Evolutionary conservation across 1,284 basidiomycete species (phyloP), one percentile per base, ranked within the genome.

Genomic region (Cerrena zonata): DNA sequence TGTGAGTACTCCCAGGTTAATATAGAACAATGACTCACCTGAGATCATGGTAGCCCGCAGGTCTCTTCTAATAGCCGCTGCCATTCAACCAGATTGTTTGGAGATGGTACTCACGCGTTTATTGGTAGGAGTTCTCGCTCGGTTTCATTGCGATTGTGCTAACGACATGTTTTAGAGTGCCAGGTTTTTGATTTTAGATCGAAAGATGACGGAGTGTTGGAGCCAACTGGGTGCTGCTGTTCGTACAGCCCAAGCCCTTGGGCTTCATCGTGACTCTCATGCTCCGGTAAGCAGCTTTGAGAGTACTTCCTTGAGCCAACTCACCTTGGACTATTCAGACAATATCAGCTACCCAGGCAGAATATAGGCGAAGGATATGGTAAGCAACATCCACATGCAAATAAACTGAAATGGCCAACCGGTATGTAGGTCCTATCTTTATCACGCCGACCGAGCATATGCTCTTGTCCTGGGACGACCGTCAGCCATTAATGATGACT

Each of bases 171-270:
- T 15, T 30, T 27, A 91, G 91, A 91, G 89, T 55, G 89, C 92
- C 21, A 83, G 94, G 48, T 96, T 95, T 69, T 75, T 96, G 48
- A 92, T 92, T 2, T 86, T 94, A 61, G 87, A 91, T 62, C 80
- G 91, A 38, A 82, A 89, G 49, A 89, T 91, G 58, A 91, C 90
- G 3, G 94, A 96, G 69, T 94, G 91, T 62, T 97, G 94, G 93
- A 93, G 90, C 63, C 90, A 94, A 61, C 75, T 97, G 11, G 94
- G 94, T 44, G 92, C 91, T 1, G 92, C 92, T 37, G 84, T 97
- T 18, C 76, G 94, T 48, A 96, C 93, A 13, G 94, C 94, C 11
- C 94, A 96, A 64, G 94, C 94, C 1, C 82, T 97, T 37, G 94
- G 94, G 15, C 70, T 97, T 30, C 94, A 97, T 68, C 79, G 94